phyloP scores from a whole-genome alignment of 805 yeast species.

The Candida manassasensis region DNA sequence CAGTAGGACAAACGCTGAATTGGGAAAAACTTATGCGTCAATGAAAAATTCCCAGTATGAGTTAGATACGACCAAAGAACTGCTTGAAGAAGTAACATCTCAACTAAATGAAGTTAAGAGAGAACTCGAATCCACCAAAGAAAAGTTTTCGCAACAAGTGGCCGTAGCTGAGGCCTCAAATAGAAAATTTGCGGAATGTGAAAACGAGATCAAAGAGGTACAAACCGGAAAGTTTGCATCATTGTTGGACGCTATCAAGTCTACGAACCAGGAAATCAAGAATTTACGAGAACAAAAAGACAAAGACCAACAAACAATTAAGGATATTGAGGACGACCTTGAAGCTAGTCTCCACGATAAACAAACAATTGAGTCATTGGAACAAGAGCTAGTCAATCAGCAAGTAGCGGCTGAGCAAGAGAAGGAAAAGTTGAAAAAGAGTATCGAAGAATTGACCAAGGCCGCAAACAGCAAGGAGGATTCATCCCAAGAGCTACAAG shows the following conservation, averaged over 20 bases:
- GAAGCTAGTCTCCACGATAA: constrained; percentile 2
- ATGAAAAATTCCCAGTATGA: constrained; percentile 2
- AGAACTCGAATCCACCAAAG: neutral
- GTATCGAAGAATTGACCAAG: constrained; percentile 1
- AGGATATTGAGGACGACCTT: neutral
- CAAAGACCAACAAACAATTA: neutral
- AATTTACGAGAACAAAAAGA: neutral
- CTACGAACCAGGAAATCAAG: neutral
- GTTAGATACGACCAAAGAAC: constrained; percentile 4
- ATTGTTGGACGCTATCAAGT: neutral
- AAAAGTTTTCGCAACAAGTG: neutral
- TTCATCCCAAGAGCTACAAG: neutral
- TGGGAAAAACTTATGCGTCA: constrained; percentile 3
- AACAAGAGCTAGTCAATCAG: constrained; percentile 6
- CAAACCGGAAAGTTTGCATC: neutral
- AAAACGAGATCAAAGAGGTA: neutral
- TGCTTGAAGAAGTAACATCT: neutral
- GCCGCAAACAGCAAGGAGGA: neutral
- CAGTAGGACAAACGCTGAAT: constrained; percentile 5
- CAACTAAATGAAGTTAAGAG: neutral
- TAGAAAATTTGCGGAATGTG: neutral
- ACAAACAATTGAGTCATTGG: constrained; percentile 8
- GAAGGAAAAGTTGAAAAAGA: neutral
- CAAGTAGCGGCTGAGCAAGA: constrained; percentile 1
- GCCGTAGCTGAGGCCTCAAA: neutral